Evolutionary conservation across 1,284 basidiomycete species (phyloP).

Genomic region (Termitomyces sp.): DNA sequence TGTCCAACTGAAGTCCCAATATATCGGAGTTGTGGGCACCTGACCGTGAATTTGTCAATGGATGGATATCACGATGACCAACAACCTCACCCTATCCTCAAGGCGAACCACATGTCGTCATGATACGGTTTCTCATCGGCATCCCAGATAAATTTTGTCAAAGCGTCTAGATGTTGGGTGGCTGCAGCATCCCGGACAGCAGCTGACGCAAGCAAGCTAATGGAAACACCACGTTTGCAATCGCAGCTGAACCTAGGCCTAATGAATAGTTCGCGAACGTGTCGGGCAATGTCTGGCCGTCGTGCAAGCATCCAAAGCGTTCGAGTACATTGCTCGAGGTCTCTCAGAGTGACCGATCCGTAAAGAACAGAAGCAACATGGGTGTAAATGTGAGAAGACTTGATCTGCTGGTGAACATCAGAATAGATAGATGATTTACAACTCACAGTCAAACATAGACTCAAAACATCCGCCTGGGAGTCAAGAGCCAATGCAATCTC

Average conservation of each 20-base stretch:
- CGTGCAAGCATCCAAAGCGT: constrained; percentile 59
- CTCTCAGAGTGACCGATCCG: constrained; percentile 46
- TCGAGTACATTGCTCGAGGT: constrained; percentile 49
- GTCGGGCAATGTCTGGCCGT: constrained; percentile 54
- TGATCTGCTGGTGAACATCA: constrained; percentile 1
- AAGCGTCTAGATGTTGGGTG: constrained; percentile 51
- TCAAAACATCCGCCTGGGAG: constrained; percentile 48
- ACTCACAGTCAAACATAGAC: constrained; percentile 54
- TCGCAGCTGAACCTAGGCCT: constrained; percentile 33
- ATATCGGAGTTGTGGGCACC: constrained; percentile 57
- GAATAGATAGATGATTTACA: neutral
- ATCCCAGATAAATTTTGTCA: constrained; percentile 63
- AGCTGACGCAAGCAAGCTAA: constrained; percentile 38
- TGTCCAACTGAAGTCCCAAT: constrained; percentile 58
- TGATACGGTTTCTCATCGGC: constrained; percentile 58
- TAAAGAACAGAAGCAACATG: constrained; percentile 58
- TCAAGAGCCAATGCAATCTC: constrained; percentile 55
- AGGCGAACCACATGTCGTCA: constrained; percentile 71
- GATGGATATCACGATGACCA: neutral
- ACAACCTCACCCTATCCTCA: constrained; percentile 52
- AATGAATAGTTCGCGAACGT: constrained; percentile 54
- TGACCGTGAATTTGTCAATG: constrained; percentile 23
- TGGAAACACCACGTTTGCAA: constrained; percentile 26
- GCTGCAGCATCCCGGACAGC: constrained; percentile 42
- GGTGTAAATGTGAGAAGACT: constrained; percentile 44